These are phyloP conservation scores for Paulownia fortunei DNA, from an alignment of 257 asterid genomes.

Conservation along the genomic window DNA sequence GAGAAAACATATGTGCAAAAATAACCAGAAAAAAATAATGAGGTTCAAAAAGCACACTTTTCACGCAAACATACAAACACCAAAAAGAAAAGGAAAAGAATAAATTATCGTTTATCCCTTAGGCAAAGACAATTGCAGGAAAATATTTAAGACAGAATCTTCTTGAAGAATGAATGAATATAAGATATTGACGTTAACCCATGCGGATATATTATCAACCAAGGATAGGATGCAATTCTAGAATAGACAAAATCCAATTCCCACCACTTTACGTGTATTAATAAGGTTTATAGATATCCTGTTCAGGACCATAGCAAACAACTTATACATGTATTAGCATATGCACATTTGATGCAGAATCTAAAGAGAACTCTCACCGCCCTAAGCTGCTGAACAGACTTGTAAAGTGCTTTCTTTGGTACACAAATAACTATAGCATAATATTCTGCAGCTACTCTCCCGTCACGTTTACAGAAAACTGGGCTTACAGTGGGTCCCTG, in stretches of 20 bases:
- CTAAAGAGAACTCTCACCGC: conserved; percentile 61
- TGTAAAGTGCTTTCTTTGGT: conserved; percentile 88
- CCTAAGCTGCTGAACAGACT: conserved; percentile 90
- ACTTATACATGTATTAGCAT: conserved; percentile 4
- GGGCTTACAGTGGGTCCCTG: conserved; percentile 98
- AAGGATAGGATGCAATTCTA: background rate
- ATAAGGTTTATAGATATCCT: conserved; percentile 4
- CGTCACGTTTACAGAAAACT: conserved; percentile 73
- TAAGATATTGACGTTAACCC: background rate
- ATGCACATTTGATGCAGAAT: conserved; percentile 6
- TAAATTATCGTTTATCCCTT: no score
- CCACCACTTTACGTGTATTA: background rate
- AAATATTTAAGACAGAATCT: no score
- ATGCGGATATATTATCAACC: background rate
- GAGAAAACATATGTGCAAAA: no score
- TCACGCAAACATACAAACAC: no score
- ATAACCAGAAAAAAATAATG: background rate
- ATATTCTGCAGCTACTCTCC: conserved; percentile 63
- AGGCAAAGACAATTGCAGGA: background rate
- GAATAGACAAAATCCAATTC: background rate
- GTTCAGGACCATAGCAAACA: conserved; percentile 11
- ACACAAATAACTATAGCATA: conserved; percentile 92
- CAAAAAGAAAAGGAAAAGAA: no score
- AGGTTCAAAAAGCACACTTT: background rate
- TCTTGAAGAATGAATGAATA: no score